Base-by-base conservation (phyloP, 2,329 filamentous ascomycete genomes). In the Fusarium udum region DNA sequence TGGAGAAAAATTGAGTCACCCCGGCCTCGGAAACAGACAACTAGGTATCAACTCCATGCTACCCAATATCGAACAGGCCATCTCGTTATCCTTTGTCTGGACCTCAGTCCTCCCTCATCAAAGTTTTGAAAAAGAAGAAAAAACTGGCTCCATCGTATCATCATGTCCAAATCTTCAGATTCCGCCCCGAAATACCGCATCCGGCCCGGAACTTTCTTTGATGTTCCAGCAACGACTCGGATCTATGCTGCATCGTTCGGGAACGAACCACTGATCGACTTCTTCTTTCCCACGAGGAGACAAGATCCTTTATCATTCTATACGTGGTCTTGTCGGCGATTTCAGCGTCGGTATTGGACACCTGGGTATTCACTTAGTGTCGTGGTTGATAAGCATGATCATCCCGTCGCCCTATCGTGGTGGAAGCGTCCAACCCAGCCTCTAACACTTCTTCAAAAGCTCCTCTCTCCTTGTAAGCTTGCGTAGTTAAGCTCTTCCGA, bases 291-390 rank as follows among this genome's bases (percentile, higher is more conserved):
- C 2, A 20, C 43, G 0, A 28, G 51, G 32, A 51, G 37, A 16
- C 32, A 46, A 1, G 52, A 67, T 7, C 52, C 64, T 3, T n/a
- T 26, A 3, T 60, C 64, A 1, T 67, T 66, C 14, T 60, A 52
- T 15, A 52, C 32, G 0, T 67, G 61, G 62, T 40, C 51, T 24
- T 51, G 45, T 20, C 45, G 64, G 13, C 58, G 61, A 37, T 52
- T 52, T 34, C 64, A 60, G n/a, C 36, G 45, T 18, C 61, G 64
- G 3, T 67, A 66, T 6, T 67, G 64, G 61, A 67, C 43, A 6
- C 51, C 42, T 6, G 61, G 64, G 6, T 60, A 66, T 24, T 67
- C 52, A 4, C 52, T 67, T 10, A 67, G 39, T 12, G 61, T 67
- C 16, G 26, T 58, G 3, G 51, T 51, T 12, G 61, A 67, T n/a